Conservation (phyloP, 2,329 filamentous ascomycete genomes). For the Tolypocladium ophioglossoides region DNA sequence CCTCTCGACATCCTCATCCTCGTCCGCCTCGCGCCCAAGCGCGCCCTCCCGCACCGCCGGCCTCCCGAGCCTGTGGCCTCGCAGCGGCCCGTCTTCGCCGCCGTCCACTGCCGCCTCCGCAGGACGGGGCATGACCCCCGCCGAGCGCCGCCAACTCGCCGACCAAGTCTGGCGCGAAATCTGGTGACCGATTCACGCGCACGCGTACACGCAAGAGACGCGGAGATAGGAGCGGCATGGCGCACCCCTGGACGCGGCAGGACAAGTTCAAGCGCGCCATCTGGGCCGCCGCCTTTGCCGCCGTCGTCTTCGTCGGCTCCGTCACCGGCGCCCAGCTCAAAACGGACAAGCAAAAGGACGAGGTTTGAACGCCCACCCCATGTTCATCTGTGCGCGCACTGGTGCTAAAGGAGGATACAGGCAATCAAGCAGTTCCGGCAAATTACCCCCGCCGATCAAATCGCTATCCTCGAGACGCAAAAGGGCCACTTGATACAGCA, state of each 20-base stretch:
- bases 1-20: background rate
- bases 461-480: conserved; percentile 32
- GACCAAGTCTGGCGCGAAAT: conserved; percentile 15
- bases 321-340: conserved; percentile 40
- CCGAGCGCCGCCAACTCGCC: conserved; percentile 11
- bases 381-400: background rate
- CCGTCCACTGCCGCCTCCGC: background rate
- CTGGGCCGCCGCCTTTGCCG: conserved; percentile 33
- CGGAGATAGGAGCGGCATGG: background rate
- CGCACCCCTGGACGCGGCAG: conserved; percentile 15
- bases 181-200: conserved; percentile 9
- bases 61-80: background rate
- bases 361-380: conserved; percentile 16
- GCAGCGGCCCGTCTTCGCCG: background rate
- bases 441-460: conserved; percentile 30
- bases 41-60: background rate
- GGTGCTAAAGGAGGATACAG: conserved; percentile 6
- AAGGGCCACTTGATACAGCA: conserved; percentile 27
- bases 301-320: conserved; percentile 34
- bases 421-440: conserved; percentile 26
- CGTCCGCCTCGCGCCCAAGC: background rate
- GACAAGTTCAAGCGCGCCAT: conserved; percentile 23
- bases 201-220: background rate
- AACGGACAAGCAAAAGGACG: conserved; percentile 33
- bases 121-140: conserved; percentile 7